Conservation (phyloP, 2,329 filamentous ascomycete genomes). For the Fusarium pseudoanthophilum region DNA sequence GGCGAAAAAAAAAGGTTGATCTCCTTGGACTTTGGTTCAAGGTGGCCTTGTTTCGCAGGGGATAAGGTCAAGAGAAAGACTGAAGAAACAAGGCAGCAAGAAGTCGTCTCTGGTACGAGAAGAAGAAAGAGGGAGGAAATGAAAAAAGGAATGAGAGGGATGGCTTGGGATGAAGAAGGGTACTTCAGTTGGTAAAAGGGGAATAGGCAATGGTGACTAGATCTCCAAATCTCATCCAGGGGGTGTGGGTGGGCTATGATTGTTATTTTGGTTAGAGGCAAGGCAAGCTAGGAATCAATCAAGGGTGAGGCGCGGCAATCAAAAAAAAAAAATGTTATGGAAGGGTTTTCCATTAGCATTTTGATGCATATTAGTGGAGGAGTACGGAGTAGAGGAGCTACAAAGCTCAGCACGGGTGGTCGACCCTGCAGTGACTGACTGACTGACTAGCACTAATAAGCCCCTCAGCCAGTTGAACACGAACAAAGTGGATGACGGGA, state of each 20-base stretch:
- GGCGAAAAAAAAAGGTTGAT: conserved; percentile 15
- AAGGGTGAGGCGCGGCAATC: conserved; percentile 47
- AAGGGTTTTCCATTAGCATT: conserved; percentile 42
- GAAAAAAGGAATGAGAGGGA: conserved; percentile 19
- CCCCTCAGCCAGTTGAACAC: conserved; percentile 30
- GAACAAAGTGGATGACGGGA: conserved; percentile 25
- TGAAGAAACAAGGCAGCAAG: conserved; percentile 35
- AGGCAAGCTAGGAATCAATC: conserved; percentile 2
- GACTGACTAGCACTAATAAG: conserved; percentile 9
- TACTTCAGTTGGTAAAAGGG: conserved; percentile 34
- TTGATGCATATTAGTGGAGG: conserved; percentile 35
- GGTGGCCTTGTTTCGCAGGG: conserved; percentile 34
- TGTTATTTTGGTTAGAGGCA: conserved; percentile 19
- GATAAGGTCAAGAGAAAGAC: conserved; percentile 37
- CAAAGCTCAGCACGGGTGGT: background rate
- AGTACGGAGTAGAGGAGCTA: conserved; percentile 31
- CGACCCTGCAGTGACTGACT: conserved; percentile 4
- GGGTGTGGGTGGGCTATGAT: conserved; percentile 25
- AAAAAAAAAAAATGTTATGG: conserved; percentile 45
- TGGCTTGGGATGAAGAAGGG: conserved; percentile 23
- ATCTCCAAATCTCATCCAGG: conserved; percentile 30
- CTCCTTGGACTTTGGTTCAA: conserved; percentile 13
- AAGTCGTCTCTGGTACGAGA: conserved; percentile 36
- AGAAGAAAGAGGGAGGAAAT: conserved; percentile 22
- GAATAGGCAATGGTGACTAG: conserved; percentile 27